Base-by-base conservation (phyloP, 2,329 filamentous ascomycete genomes). In the Botrytis fabae region DNA sequence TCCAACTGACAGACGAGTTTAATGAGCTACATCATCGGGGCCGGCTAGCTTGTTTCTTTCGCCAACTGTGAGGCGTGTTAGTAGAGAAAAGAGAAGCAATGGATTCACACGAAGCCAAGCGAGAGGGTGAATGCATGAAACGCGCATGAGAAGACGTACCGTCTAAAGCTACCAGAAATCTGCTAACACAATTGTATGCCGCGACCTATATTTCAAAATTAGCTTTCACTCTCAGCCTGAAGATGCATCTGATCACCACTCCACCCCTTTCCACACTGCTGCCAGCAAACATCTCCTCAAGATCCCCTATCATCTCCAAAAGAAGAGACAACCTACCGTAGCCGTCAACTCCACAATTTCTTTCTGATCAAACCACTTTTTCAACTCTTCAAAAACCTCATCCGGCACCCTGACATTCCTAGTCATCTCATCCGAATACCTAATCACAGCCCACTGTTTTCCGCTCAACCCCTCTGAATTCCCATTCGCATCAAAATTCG, bases 391-490 rank as follows among this genome's bases (percentile, higher is more conserved):
- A 83, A 95, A 95, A 1, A 92, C 87, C 73, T 84, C 87, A 66
- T 96, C 91, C 20, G 84, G 82, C 10, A 97, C 93, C 69, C 86
- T 84, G 0, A 95, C 91, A 62, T 89, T 87, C 76, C 89, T 85
- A 68, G 94, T 97, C 92, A 97, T 97, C 80, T 93, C 92, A 83
- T 97, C 93, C 28, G 93, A 88, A 81, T 94, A 95, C 63, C 86
- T 84, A 71, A 95, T 81, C 48, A 93, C 91, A 0, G 89, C 90
- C 85, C 88, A 89, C 82, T 94, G 89, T 80, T 84, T 85, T 74
- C 86, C 86, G 40, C 83, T 88, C 74, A 94, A 78, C 22, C 81
- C 78, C 75, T 7, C 73, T 79, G 62, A 70, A 79, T 69, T 77
- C 78, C 40, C 81, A 76, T 76, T 72, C 75, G 82, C 48, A 71